Percentiles rank a stretch among this genome's conserved stretches.
These are phyloP conservation scores for Cutaneotrichosporon cutaneum DNA, from an alignment of 1,284 basidiomycete genomes.

Conservation along the genomic window DNA sequence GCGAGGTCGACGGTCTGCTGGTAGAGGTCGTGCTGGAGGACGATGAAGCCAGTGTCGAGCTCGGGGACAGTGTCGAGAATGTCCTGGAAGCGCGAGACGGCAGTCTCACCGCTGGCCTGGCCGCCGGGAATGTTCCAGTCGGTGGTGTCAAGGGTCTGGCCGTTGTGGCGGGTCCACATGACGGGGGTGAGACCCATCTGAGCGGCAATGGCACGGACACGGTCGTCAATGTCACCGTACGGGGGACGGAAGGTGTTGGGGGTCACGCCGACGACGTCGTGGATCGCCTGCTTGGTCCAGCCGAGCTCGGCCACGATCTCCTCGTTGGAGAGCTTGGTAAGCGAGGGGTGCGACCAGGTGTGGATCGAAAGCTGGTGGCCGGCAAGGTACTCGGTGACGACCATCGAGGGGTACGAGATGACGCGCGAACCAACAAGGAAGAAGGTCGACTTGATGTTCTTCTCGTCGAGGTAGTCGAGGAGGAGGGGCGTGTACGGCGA, in stretches of 20 bases:
- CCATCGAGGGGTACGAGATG: conserved; percentile 27
- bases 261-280: conserved; percentile 71
- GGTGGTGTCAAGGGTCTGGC: conserved; percentile 68
- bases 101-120: conserved; percentile 62
- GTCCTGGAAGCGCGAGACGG: conserved; percentile 54
- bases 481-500: conserved; percentile 55
- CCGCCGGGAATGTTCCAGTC: conserved; percentile 83
- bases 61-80: conserved; percentile 51
- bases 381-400: conserved; percentile 34
- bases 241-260: conserved; percentile 75
- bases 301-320: conserved; percentile 91
- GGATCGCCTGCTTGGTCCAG: conserved; percentile 85
- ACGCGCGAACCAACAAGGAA: conserved; percentile 44
- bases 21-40: conserved; percentile 83
- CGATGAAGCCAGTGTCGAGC: conserved; percentile 69
- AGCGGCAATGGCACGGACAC: conserved; percentile 33
- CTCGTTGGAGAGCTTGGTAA: conserved; percentile 79
- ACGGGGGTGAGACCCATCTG: conserved; percentile 51
- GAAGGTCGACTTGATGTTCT: conserved; percentile 58
- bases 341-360: conserved; percentile 56
- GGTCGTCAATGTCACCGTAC: conserved; percentile 53
- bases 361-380: conserved; percentile 54
- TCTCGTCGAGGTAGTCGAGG: conserved; percentile 56
- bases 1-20: conserved; percentile 83
- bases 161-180: conserved; percentile 48